Evolutionary conservation across 331 rosid species (phyloP).

Genomic region (Pyrus hybrid): DNA sequence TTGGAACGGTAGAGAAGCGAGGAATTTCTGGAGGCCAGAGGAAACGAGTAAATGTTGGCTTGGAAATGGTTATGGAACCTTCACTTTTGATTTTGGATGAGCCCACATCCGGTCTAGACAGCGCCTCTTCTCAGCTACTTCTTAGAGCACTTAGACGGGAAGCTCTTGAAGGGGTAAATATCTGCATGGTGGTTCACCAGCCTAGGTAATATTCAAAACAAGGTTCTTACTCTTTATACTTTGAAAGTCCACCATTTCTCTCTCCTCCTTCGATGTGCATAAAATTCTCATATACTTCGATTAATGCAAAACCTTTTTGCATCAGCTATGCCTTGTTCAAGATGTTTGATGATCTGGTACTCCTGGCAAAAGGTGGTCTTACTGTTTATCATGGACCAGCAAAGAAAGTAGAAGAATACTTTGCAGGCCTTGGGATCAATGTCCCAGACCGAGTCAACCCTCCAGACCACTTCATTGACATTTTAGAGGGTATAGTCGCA

Average conservation of each 20-base stretch:
- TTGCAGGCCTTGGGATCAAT: constrained; percentile 63
- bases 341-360: constrained; percentile 95
- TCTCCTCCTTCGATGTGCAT: background rate
- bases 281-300: background rate
- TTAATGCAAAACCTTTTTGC: constrained; percentile 18
- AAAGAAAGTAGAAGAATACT: constrained; percentile 76
- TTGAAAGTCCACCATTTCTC: background rate
- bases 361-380: constrained; percentile 96
- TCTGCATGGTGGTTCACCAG: constrained; percentile 99
- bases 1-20: constrained; percentile 92
- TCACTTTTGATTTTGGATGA: constrained; percentile 92
- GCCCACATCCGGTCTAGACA: constrained; percentile 97
- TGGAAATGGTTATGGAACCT: constrained; percentile 99
- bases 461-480: constrained; percentile 88
- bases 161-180: constrained; percentile 95
- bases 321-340: constrained; percentile 91
- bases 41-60: constrained; percentile 93
- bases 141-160: constrained; percentile 91
- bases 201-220: constrained; percentile 64
- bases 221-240: background rate
- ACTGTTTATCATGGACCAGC: constrained; percentile 88
- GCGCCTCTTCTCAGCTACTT: constrained; percentile 92
- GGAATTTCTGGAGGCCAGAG: constrained; percentile 98
- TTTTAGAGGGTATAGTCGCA: constrained; percentile 70
- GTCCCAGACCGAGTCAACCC: constrained; percentile 88